Conservation (phyloP, 441 rosid genomes). For the Viola pubescens region DNA sequence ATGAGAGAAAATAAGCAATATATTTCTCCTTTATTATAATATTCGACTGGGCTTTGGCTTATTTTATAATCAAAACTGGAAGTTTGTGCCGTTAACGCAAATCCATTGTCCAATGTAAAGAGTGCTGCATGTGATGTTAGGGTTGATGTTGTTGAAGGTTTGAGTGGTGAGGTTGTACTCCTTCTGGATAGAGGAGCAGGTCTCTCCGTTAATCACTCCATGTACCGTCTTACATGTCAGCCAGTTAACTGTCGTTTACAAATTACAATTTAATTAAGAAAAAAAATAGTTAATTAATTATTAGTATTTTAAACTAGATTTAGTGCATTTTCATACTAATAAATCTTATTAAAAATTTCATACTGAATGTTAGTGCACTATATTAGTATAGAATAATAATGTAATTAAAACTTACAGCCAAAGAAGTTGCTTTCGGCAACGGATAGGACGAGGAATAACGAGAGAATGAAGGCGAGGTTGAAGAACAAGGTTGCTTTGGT, state of each 20-base stretch:
- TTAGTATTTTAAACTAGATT: not conserved
- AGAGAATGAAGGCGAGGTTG: conserved; percentile 1
- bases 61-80: not conserved
- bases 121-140: conserved; percentile 23
- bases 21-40: too few species aligned
- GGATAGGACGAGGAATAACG: not conserved
- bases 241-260: not conserved
- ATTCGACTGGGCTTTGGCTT: not conserved
- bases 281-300: not conserved
- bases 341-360: too few species aligned
- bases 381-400: too few species aligned
- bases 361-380: too few species aligned
- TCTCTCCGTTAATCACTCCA: conserved; percentile 24
- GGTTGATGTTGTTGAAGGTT: conserved; percentile 19
- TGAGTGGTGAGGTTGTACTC: conserved; percentile 9
- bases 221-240: conserved; percentile 11
- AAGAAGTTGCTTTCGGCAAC: not conserved
- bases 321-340: not conserved
- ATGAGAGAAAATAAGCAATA: too few species aligned
- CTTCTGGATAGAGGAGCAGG: conserved; percentile 16
- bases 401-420: not conserved
- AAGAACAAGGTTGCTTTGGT: not conserved
- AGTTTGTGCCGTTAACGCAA: conserved; percentile 15
- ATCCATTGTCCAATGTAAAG: conserved; percentile 42
- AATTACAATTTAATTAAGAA: not conserved